Base-by-base conservation (phyloP, 2,329 filamentous ascomycete genomes). In the Paraconiothyrium sp. region DNA sequence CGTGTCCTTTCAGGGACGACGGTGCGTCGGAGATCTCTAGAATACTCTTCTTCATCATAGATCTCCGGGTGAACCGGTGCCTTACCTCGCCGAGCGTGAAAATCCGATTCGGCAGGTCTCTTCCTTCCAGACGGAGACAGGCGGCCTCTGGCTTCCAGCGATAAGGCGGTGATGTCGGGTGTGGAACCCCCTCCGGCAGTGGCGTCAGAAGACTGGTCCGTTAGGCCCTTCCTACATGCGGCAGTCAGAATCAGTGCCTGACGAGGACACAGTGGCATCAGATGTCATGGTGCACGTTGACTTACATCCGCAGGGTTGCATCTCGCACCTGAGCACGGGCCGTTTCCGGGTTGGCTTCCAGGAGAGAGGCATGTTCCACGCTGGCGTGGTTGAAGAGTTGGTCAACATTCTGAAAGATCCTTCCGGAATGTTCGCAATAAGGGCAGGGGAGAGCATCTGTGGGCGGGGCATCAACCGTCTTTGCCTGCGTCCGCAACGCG, bases 161-260 rank as follows among this genome's bases (percentile, higher is more conserved):
- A 72, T 8, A 78, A 64, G 10, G 57, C 61, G 24, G 65, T 72
- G 27, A 79, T 64, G 50, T 79, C 75, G 8, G 68, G 74, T 4
- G 74, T 68, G 44, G 72, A 74, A 1, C 64, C 64, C 13, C 69
- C 67, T 7, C 73, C 69, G 27, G 64, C 71, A 9, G 69, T 74
- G 51, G 74, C 71, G 44, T 74, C 65, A 13, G 67, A 70, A 14
- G 68, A 70, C 37, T 67, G 67, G 54, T 69, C 64, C 37, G 64
- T 56, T 27, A 54, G 48, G 16, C 60, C 62, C 54, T 68, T 74
- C 44, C 71, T 72, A 47, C 10, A 61, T 24, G 44, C 34, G 22
- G 37, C 54, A 50, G 55, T 68, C 49, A 63, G 64, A 37, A 59
- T 35, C 11, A 44, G 24, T 54, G 46, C 32, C 49, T 54, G 56